A percentile compares a stretch with the other conserved stretches of the same genome.
These are phyloP conservation scores for Durotheca rogersii DNA, from an alignment of 495 filamentous ascomycete species.

Conservation along the genomic window DNA sequence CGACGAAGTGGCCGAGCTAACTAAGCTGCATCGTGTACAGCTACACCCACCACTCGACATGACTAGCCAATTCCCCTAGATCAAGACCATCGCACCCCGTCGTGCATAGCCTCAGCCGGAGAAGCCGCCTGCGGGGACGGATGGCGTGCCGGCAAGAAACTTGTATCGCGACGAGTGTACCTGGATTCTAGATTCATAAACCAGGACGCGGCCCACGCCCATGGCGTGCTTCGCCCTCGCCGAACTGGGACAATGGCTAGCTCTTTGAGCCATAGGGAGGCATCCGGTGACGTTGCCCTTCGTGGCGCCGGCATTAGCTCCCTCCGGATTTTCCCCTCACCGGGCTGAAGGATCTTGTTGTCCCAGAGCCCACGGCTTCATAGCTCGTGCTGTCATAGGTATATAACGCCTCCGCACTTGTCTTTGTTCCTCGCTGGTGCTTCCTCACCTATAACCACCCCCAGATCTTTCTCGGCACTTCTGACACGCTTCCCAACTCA, in stretches of 20 bases:
- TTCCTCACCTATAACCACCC: background rate
- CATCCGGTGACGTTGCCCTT: constrained; percentile 20
- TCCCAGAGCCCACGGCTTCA: constrained; percentile 1
- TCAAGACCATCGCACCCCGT: constrained; percentile 2
- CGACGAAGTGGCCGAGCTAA: constrained; percentile 22
- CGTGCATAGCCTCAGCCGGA: constrained; percentile 2
- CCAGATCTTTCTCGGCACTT: too few species aligned
- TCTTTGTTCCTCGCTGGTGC: background rate
- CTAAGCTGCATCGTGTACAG: constrained; percentile 9
- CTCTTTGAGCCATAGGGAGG: constrained; percentile 26
- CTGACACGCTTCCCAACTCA: background rate
- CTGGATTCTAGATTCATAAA: constrained; percentile 5
- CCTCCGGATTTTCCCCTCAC: constrained; percentile 21
- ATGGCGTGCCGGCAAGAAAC: constrained; percentile 13
- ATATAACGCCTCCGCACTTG: constrained; percentile 20
- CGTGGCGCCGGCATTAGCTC: constrained; percentile 10
- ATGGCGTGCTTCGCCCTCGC: constrained; percentile 25
- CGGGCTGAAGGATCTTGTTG: constrained; percentile 5
- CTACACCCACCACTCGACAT: constrained; percentile 1
- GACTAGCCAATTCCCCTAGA: constrained; percentile 5
- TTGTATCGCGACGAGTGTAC: constrained; percentile 8
- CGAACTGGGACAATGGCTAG: constrained; percentile 24
- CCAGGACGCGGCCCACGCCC: constrained; percentile 23
- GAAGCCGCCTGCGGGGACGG: background rate
- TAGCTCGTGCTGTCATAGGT: constrained; percentile 5